Evolutionary conservation across 345 rosid genomes (phyloP).

Genomic region (Camelina laxa): DNA sequence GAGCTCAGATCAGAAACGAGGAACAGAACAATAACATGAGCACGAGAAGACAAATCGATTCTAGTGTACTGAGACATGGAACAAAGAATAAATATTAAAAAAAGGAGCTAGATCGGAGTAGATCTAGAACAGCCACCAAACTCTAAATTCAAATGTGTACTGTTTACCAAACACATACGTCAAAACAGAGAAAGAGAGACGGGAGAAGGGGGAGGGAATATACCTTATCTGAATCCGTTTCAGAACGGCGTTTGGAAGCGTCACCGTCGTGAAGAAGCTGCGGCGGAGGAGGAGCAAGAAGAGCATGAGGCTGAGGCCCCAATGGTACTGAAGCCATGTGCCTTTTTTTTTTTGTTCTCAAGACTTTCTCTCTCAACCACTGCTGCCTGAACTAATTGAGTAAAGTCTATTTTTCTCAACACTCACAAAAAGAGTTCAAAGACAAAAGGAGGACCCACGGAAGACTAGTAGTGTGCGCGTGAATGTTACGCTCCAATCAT

Average conservation of each 20-base stretch:
- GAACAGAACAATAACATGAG: not conserved
- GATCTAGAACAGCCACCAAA: slow-evolving; percentile 47
- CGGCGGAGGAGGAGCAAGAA: slow-evolving; percentile 28
- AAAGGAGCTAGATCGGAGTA: slow-evolving; percentile 24
- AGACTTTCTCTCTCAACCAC: slow-evolving; percentile 27
- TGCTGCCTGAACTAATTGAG: slow-evolving; percentile 31
- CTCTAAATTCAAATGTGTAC: slow-evolving; percentile 20
- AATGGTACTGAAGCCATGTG: slow-evolving; percentile 61
- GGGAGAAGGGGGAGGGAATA: not conserved
- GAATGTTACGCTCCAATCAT: slow-evolving; percentile 26
- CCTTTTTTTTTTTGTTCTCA: not conserved
- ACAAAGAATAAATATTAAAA: not conserved
- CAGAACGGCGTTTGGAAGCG: slow-evolving; percentile 48
- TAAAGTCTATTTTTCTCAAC: slow-evolving; percentile 15
- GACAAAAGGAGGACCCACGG: slow-evolving; percentile 30
- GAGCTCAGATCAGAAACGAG: slow-evolving; percentile 9
- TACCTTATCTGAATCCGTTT: slow-evolving; percentile 59
- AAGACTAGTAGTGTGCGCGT: slow-evolving; percentile 17
- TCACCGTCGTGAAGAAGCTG: slow-evolving; percentile 43
- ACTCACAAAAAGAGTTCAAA: slow-evolving; percentile 11
- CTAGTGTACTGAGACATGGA: slow-evolving; percentile 1
- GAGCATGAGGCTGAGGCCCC: slow-evolving; percentile 51
- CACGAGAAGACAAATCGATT: slow-evolving; percentile 36
- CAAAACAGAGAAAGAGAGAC: not conserved
- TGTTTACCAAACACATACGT: slow-evolving; percentile 19